A percentile compares a stretch with the other conserved stretches of the same genome.
phyloP scores from a whole-genome alignment of 2,329 filamentous ascomycete species.

The Nigrograna mackinnonii region DNA sequence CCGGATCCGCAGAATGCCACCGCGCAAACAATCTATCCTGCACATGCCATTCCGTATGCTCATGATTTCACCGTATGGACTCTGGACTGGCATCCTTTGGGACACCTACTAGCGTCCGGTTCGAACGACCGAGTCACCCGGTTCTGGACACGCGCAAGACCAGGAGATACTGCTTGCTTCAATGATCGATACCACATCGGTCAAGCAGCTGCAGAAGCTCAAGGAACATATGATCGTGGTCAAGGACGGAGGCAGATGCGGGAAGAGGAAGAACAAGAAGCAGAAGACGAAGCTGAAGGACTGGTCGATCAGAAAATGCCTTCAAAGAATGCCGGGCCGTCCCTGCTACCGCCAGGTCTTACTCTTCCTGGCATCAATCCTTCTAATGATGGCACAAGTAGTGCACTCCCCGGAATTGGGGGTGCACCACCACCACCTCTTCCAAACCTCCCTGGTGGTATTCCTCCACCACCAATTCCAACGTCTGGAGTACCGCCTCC shows the following conservation, averaged over 20 bases:
- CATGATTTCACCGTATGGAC: slow-evolving; percentile 98
- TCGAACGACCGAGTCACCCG: slow-evolving; percentile 96
- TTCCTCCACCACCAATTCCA: slow-evolving; percentile 29
- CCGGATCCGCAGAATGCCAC: slow-evolving; percentile 78
- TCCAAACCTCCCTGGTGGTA: slow-evolving; percentile 43
- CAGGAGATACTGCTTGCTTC: slow-evolving; percentile 81
- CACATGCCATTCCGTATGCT: slow-evolving; percentile 82
- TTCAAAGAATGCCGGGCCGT: slow-evolving; percentile 57
- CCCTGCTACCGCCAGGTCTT: slow-evolving; percentile 65
- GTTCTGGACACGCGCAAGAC: slow-evolving; percentile 91
- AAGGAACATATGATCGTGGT: slow-evolving; percentile 90
- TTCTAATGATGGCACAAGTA: slow-evolving; percentile 47
- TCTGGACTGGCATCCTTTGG: slow-evolving; percentile 94
- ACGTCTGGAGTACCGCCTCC: slow-evolving; percentile 21
- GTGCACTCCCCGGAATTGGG: slow-evolving; percentile 53
- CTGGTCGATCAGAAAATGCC: slow-evolving; percentile 89
- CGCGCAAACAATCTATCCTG: slow-evolving; percentile 88
- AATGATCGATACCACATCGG: slow-evolving; percentile 96
- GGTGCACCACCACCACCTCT: slow-evolving; percentile 35
- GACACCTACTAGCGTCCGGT: slow-evolving; percentile 91
- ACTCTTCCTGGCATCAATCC: slow-evolving; percentile 35
- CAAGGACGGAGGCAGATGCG: slow-evolving; percentile 77
- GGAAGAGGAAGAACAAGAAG: slow-evolving; percentile 91
- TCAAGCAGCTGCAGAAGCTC: slow-evolving; percentile 87
- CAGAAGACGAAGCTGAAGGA: slow-evolving; percentile 90